Conservation (phyloP, 2,329 filamentous ascomycete species). For the Beauveria bassiana region DNA sequence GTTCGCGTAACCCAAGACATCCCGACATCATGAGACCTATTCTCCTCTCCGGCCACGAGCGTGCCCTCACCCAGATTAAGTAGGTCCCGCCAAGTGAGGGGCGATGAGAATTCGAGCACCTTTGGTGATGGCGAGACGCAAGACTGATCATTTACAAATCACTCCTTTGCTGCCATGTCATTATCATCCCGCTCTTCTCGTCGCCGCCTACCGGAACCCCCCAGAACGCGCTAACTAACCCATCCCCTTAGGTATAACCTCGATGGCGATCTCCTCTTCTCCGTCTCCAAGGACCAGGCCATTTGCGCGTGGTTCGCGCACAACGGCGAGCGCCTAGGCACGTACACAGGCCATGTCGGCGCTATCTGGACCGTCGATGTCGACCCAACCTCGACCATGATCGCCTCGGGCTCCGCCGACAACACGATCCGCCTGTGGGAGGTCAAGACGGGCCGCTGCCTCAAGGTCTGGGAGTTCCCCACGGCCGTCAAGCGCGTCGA, state of each 20-base stretch:
- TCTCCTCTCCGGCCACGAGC: constrained; percentile 91
- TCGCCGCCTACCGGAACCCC: constrained; percentile 11
- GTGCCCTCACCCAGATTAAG: constrained; percentile 91
- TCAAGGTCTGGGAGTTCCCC: constrained; percentile 97
- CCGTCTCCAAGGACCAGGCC: constrained; percentile 90
- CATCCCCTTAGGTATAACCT: constrained; percentile 63
- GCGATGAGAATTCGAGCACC: constrained; percentile 1
- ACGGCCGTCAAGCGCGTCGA: constrained; percentile 97
- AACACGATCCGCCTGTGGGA: constrained; percentile 98
- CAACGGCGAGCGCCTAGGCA: constrained; percentile 95
- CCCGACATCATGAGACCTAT: constrained; percentile 80
- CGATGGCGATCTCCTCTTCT: constrained; percentile 96
- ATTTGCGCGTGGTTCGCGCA: constrained; percentile 96
- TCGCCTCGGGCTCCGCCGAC: constrained; percentile 93
- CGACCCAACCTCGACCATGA: constrained; percentile 82
- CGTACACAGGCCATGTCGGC: constrained; percentile 94
- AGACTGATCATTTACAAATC: not conserved
- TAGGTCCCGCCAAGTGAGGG: constrained; percentile 33
- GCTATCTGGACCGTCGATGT: constrained; percentile 98
- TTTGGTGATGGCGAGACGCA: not conserved
- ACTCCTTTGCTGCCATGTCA: not conserved
- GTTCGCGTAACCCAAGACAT: not conserved
- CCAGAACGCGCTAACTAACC: constrained; percentile 6
- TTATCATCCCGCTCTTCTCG: not conserved
- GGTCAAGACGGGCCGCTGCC: constrained; percentile 79